Conservation (phyloP, 208 protist species). For the Endotrypanum monterogeii region DNA sequence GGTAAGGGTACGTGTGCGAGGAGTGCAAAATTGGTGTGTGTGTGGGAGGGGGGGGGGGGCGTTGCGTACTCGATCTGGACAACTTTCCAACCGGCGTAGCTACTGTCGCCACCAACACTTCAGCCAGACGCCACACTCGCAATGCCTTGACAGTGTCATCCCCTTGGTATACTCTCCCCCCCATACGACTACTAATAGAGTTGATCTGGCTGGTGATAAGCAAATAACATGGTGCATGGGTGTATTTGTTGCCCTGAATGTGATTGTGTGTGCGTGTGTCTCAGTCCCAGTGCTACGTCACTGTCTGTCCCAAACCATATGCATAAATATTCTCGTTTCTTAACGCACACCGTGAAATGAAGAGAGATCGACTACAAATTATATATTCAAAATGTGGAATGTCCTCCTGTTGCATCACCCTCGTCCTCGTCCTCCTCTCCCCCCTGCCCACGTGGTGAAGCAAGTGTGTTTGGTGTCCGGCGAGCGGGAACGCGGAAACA, state of each 20-base stretch:
- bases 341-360: neutral
- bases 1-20: too few species aligned
- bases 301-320: neutral
- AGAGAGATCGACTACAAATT: neutral
- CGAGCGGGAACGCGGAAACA: too few species aligned
- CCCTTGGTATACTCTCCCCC: neutral
- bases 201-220: neutral
- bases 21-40: too few species aligned
- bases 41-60: too few species aligned
- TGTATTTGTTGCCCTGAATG: neutral
- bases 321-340: neutral
- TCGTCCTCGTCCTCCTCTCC: too few species aligned
- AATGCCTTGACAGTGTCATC: neutral
- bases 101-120: neutral
- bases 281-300: neutral
- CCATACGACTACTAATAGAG: neutral
- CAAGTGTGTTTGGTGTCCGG: too few species aligned
- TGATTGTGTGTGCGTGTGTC: constrained; percentile 1
- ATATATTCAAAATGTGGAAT: too few species aligned
- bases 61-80: too few species aligned
- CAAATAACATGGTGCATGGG: neutral
- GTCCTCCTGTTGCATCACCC: too few species aligned
- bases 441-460: too few species aligned
- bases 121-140: too few species aligned
- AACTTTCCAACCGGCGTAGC: too few species aligned